These are phyloP conservation scores for Moesziomyces globuligerus DNA, from an alignment of 1,284 basidiomycete species.

Conservation along the genomic window DNA sequence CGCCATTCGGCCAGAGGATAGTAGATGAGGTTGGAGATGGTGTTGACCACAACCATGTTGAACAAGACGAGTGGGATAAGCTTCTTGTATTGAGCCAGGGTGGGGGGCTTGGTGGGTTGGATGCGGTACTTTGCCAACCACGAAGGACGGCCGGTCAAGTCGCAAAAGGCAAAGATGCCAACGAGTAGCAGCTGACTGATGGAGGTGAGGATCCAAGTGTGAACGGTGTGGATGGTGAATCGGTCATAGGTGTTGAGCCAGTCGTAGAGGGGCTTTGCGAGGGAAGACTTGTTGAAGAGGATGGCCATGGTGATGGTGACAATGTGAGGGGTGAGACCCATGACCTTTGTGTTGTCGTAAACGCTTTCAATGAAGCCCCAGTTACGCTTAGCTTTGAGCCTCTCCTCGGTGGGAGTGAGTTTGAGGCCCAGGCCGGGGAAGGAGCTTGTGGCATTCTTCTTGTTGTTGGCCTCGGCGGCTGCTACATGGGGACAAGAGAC, in stretches of 20 bases:
- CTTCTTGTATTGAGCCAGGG: conserved; percentile 8
- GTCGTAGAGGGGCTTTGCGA: conserved; percentile 6
- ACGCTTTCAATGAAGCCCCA: conserved; percentile 7
- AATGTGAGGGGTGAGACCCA: conserved; percentile 5
- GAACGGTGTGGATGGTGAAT: conserved; percentile 8
- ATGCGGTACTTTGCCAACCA: conserved; percentile 8
- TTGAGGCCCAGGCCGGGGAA: conserved; percentile 6
- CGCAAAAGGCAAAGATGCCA: conserved; percentile 4
- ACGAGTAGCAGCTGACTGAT: conserved; percentile 3
- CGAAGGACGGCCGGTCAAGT: conserved; percentile 3
- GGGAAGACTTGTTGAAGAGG: conserved; percentile 10
- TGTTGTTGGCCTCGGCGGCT: background rate
- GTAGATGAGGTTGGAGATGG: conserved; percentile 12
- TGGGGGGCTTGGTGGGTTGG: conserved; percentile 3
- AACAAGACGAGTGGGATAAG: background rate
- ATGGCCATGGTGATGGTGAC: conserved; percentile 12
- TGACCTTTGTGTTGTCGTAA: conserved; percentile 8
- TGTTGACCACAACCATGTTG: conserved; percentile 8
- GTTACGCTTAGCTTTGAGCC: conserved; percentile 7
- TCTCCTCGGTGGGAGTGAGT: conserved; percentile 6
- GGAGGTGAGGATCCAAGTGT: conserved; percentile 5
- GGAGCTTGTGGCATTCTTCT: no score
- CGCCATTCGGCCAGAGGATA: conserved; percentile 8
- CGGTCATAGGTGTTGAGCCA: conserved; percentile 10
- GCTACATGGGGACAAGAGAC: background rate